Evolutionary conservation across 208 protist species (phyloP).

Genomic region (Wallacemonas rigidus): DNA sequence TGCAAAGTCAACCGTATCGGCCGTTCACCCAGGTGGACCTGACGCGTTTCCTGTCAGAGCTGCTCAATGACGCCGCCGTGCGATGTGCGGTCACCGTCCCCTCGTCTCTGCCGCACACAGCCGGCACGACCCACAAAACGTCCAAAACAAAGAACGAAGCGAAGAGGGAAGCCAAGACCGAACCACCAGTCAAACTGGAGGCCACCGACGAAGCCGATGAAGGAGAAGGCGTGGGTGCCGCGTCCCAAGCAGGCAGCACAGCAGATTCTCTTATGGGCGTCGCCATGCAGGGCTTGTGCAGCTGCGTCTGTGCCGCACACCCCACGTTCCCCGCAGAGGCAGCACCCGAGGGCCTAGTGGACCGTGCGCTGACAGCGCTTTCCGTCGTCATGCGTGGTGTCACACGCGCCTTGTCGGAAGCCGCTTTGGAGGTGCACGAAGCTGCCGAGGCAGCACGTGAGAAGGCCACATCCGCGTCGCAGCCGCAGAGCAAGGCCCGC

Average conservation of each 20-base stretch:
- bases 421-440: constrained; percentile 14
- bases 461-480: too few species aligned
- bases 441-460: background rate
- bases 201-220: background rate
- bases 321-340: constrained; percentile 46
- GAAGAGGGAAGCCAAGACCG: constrained; percentile 2
- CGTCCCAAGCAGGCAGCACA: background rate
- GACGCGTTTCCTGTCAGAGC: constrained; percentile 7
- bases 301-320: constrained; percentile 54
- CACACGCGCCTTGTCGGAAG: constrained; percentile 16
- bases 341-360: constrained; percentile 46
- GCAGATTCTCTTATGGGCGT: background rate
- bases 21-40: background rate
- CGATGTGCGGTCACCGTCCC: constrained; percentile 9
- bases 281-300: constrained; percentile 40
- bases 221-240: background rate
- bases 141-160: background rate
- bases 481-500: background rate
- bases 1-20: constrained; percentile 6
- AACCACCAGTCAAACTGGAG: background rate
- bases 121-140: background rate
- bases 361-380: constrained; percentile 47
- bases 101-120: background rate
- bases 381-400: constrained; percentile 43
- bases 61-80: constrained; percentile 1